Evolutionary conservation across 208 protist genomes (phyloP).

Genomic region (Lotmaria passim): DNA sequence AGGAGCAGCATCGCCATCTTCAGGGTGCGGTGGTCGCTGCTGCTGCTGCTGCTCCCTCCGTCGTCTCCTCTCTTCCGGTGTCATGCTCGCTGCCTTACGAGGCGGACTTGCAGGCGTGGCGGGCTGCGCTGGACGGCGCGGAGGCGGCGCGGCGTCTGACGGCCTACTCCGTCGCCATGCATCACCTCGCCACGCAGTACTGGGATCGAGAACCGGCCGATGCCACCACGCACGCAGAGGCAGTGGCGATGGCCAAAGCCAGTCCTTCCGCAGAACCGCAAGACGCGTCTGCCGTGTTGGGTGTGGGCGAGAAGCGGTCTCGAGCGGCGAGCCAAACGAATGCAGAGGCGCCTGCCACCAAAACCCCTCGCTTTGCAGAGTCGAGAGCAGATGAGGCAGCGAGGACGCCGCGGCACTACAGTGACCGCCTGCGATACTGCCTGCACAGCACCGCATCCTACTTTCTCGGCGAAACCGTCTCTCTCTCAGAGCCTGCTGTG

Average conservation of each 20-base stretch:
- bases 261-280: too few species aligned
- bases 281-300: neutral
- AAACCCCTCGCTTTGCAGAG: too few species aligned
- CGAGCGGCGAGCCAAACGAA: too few species aligned
- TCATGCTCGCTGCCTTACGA: slow-evolving; percentile 3
- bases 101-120: slow-evolving; percentile 39
- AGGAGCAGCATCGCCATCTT: slow-evolving; percentile 61
- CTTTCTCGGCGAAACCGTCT: slow-evolving; percentile 26
- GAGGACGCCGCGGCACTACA: slow-evolving; percentile 27
- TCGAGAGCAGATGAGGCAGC: neutral
- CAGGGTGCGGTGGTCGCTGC: slow-evolving; percentile 23
- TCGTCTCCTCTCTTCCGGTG: neutral
- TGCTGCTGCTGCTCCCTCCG: neutral
- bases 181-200: slow-evolving; percentile 73
- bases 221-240: neutral
- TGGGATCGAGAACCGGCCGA: slow-evolving; percentile 41
- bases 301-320: slow-evolving; percentile 16
- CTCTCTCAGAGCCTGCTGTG: neutral
- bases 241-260: neutral
- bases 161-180: slow-evolving; percentile 69
- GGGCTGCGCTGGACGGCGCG: slow-evolving; percentile 27
- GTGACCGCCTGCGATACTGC: slow-evolving; percentile 41
- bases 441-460: slow-evolving; percentile 39
- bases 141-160: slow-evolving; percentile 37
- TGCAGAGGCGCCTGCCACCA: neutral